Evolutionary conservation across 345 rosid species (phyloP).

Genomic region (Luvunga scandens): DNA sequence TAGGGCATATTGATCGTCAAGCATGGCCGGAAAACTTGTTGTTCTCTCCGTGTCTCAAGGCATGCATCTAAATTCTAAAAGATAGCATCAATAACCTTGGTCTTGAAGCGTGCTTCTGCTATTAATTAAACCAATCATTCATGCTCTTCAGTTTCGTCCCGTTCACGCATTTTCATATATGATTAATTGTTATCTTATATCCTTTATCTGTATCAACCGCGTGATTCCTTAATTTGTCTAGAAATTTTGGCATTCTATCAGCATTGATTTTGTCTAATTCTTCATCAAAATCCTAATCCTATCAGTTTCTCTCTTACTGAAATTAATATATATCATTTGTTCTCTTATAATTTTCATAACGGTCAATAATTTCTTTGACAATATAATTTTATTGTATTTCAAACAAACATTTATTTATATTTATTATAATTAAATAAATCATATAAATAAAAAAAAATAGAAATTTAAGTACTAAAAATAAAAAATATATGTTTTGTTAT

Average conservation of each 20-base stretch:
- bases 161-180: background rate
- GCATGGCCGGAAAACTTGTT: background rate
- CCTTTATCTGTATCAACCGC: background rate
- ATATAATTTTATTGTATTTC: no score
- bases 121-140: background rate
- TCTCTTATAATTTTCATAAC: no score
- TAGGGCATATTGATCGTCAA: background rate
- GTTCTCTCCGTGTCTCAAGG: background rate
- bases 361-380: no score
- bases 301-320: fast-evolving
- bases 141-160: slow-evolving; percentile 13
- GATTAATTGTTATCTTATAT: background rate
- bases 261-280: no score
- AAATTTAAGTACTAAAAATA: no score
- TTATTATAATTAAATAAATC: no score
- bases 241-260: background rate
- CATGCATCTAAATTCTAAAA: background rate
- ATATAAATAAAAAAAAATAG: no score
- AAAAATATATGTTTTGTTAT: no score
- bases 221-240: background rate
- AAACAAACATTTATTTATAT: no score
- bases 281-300: no score
- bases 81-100: slow-evolving; percentile 17
- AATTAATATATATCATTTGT: no score
- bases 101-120: slow-evolving; percentile 23